phyloP scores from a whole-genome alignment of 345 rosid species.

The Brassica napus region DNA sequence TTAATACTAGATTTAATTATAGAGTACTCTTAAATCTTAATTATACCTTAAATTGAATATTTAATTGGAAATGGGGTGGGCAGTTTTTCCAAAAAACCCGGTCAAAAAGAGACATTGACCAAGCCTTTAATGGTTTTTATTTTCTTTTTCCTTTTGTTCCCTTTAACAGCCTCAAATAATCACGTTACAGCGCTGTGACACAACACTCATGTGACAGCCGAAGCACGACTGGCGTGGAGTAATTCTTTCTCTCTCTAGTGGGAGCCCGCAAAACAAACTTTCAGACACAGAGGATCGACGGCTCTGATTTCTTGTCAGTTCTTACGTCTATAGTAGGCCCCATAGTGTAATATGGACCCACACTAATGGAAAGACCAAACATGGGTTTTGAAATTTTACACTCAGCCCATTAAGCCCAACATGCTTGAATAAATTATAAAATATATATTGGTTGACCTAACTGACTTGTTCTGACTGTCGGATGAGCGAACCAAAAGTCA shows the following conservation, averaged over 20 bases:
- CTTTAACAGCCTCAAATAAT: constrained; percentile 27
- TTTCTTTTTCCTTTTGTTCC: not conserved
- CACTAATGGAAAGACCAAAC: not conserved
- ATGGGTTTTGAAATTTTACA: not conserved
- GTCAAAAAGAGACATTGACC: constrained; percentile 42
- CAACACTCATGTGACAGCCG: constrained; percentile 30
- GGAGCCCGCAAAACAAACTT: constrained; percentile 37
- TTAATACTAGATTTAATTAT: constrained; percentile 23
- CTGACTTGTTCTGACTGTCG: constrained; percentile 10
- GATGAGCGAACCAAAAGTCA: not conserved
- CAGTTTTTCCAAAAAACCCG: constrained; percentile 35
- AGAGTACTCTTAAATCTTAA: not conserved
- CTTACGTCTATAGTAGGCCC: not conserved
- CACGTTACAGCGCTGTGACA: constrained; percentile 32
- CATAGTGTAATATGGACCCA: not conserved
- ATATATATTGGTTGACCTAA: constrained; percentile 1
- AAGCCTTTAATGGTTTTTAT: constrained; percentile 1
- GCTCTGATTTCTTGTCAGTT: constrained; percentile 39
- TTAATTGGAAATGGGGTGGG: constrained; percentile 28
- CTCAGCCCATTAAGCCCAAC: constrained; percentile 17
- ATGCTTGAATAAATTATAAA: not conserved
- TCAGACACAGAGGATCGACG: constrained; percentile 35
- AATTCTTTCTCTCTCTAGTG: not conserved
- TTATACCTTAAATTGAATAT: constrained; percentile 32
- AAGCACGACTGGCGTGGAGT: constrained; percentile 38